These are phyloP conservation scores for Erodium maritimum DNA, from an alignment of 345 rosid species.

Conservation along the genomic window DNA sequence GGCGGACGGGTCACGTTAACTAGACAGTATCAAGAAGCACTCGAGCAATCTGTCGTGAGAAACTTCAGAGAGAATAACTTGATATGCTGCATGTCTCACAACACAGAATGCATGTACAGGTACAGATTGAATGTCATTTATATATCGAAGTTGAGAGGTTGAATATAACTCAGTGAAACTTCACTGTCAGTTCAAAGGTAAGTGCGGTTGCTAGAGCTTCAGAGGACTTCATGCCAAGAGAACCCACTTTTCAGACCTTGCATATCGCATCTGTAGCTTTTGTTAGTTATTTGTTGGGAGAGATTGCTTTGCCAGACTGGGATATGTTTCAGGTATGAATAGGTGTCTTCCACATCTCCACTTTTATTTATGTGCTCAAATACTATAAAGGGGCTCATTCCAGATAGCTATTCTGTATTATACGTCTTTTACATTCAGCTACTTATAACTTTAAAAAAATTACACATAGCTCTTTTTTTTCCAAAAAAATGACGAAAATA, in stretches of 20 bases:
- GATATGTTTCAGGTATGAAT: conserved; percentile 66
- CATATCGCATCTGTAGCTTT: conserved; percentile 49
- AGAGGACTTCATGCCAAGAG: conserved; percentile 56
- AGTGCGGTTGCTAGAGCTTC: conserved; percentile 50
- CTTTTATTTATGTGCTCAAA: no score
- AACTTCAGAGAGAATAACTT: conserved; percentile 42
- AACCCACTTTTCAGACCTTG: conserved; percentile 40
- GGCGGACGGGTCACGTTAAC: conserved; percentile 47
- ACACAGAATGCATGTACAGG: conserved; percentile 47
- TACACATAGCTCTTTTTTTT: no score
- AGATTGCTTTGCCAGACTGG: conserved; percentile 50
- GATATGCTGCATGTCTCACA: conserved; percentile 53
- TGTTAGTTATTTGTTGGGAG: conserved; percentile 49
- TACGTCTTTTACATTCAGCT: not conserved
- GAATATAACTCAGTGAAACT: conserved; percentile 4
- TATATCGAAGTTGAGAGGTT: not conserved
- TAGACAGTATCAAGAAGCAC: conserved; percentile 41
- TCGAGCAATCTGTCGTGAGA: conserved; percentile 33
- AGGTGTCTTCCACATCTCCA: no score
- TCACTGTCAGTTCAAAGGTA: conserved; percentile 26
- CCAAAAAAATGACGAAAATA: no score
- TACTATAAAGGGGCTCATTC: no score
- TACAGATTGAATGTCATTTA: conserved; percentile 5
- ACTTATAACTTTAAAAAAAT: no score
- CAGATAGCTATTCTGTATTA: no score